phyloP scores from a whole-genome alignment of 2,329 filamentous ascomycete genomes.

The Trichoderma atrobrunneum region DNA sequence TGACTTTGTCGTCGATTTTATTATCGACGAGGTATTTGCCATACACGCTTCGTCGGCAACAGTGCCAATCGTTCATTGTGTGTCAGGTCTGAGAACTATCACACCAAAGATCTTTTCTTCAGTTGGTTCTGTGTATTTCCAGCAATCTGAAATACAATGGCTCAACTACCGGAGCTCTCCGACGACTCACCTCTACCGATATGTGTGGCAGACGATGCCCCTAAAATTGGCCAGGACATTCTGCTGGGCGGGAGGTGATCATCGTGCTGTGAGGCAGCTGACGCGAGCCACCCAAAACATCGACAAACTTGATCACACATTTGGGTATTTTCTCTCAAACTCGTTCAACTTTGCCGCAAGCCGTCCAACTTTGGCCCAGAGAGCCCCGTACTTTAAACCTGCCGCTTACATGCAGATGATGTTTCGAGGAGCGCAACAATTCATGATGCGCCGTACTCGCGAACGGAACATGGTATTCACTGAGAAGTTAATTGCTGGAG shows the following conservation, averaged over 20 bases:
- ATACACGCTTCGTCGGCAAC: not conserved
- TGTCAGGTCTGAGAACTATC: not conserved
- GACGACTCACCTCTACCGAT: not conserved
- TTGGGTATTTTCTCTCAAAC: not conserved
- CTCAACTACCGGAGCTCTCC: not conserved
- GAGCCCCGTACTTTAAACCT: not conserved
- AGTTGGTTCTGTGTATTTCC: not conserved
- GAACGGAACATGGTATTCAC: not conserved
- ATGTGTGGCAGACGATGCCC: not conserved
- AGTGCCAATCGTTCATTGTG: not conserved
- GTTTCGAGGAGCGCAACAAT: not conserved
- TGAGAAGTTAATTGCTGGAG: not conserved
- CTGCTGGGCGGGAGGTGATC: not conserved
- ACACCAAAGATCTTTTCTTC: not conserved
- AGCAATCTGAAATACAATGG: not conserved
- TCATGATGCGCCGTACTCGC: not conserved
- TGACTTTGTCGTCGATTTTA: not conserved
- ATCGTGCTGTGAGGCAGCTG: not conserved
- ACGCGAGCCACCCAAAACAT: not conserved
- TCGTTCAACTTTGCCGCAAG: not conserved
- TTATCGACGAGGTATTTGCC: not conserved
- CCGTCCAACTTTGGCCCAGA: not conserved
- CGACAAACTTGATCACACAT: not conserved
- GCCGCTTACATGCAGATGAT: not conserved
- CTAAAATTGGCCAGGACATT: not conserved